These are phyloP conservation scores for Eucalyptus microcorys DNA, from an alignment of 345 rosid species.

Conservation along the genomic window DNA sequence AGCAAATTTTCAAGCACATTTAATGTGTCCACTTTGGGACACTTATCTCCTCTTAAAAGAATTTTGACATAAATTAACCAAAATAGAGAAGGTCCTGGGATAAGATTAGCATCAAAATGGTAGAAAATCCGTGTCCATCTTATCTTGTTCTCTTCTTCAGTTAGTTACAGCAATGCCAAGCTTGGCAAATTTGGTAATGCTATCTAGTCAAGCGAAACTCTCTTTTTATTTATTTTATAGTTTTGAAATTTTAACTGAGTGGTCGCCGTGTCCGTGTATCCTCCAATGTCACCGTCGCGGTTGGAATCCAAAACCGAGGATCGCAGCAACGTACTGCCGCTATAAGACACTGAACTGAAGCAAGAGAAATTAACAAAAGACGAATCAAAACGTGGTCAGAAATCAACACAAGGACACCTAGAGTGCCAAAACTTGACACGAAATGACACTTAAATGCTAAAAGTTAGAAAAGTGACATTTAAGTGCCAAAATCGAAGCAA, in stretches of 20 bases:
- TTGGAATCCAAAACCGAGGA: too few relatives aligned
- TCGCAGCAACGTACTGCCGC: not conserved
- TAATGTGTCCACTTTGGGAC: not conserved
- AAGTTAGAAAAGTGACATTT: too few relatives aligned
- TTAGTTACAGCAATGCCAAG: not conserved
- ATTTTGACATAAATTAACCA: not conserved
- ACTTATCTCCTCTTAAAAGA: not conserved
- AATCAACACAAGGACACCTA: accelerated
- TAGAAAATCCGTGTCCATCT: not conserved
- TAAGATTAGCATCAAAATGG: not conserved
- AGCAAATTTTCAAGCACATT: not conserved
- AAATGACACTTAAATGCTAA: accelerated
- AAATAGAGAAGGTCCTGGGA: not conserved
- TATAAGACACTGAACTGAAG: not conserved
- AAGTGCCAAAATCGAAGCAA: accelerated
- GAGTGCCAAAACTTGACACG: accelerated
- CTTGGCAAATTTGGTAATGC: too few relatives aligned
- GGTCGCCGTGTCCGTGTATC: too few relatives aligned
- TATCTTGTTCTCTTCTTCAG: not conserved
- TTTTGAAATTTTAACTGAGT: too few relatives aligned
- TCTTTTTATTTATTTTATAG: too few relatives aligned
- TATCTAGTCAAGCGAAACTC: too few relatives aligned
- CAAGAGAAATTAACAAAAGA: not conserved
- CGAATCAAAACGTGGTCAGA: not conserved
- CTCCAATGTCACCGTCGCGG: too few relatives aligned